Base-by-base conservation (phyloP, 1,284 basidiomycete genomes). In the Hortiboletus rubellus region DNA sequence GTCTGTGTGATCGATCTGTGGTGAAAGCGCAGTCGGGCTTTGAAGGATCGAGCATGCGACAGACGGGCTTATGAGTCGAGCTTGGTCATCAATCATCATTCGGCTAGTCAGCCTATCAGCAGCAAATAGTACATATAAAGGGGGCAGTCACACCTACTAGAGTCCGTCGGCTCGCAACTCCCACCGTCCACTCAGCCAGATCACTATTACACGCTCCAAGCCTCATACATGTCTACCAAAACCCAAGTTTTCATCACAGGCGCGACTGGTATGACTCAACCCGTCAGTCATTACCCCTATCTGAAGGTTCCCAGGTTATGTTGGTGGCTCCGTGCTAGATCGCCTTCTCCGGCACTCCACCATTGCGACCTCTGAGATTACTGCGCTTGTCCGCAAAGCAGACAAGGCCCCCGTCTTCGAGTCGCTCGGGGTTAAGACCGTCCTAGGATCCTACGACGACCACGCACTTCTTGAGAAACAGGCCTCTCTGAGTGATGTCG, bases 321-420 rank as follows among this genome's bases (percentile, higher is more conserved):
- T 82, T 54, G 79, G 76, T 9, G 79, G 79, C 24, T 71, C 75
- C 12, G 74, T 80, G 18, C 58, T 81, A 7, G 56, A 64, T 15
- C 74, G 68, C 17, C 69, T 81, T 42, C 68, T 82, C 36, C 46
- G 63, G 2, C 76, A 75, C 57, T 68, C 68, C 8, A 67, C 71
- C 6, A 60, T 64, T 8, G 37, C 63, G 5, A 67, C 68, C 3
- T 74, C 74, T 31, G 65, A 76, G 10, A 72, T 80, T 54, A 77
- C 73, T 24, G 73, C 62, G 1, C 72, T 79, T 17, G 64, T 79
- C 5, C 76, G 80, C 12, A 71, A 64, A 9, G 52, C 66, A 1
- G 67, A 76, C 18, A 78, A 77, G 52, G 73, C 65, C 0, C 18
- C 63, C 10, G 58, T 52, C 14, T 61, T 76, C 3, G 60, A 71